Percentiles rank a stretch among this genome's conserved stretches.
These are phyloP conservation scores for Schwanniomyces vanrijiae DNA, from an alignment of 805 yeast genomes.

Conservation along the genomic window DNA sequence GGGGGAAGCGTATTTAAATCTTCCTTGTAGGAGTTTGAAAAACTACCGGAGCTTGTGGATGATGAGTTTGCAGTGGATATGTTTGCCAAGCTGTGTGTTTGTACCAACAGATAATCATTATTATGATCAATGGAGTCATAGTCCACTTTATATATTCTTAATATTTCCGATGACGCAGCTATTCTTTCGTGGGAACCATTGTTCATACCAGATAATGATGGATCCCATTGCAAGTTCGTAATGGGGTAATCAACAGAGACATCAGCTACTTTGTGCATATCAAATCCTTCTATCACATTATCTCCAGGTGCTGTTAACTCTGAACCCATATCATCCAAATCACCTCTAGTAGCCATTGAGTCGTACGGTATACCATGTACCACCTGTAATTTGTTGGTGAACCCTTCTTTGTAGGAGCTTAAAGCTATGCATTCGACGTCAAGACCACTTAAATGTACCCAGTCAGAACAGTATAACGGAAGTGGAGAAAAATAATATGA, in stretches of 20 bases:
- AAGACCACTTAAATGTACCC: conserved; percentile 22
- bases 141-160: conserved; percentile 61
- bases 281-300: conserved; percentile 29
- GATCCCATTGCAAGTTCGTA: conserved; percentile 75
- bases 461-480: conserved; percentile 26
- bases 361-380: conserved; percentile 31
- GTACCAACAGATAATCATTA: conserved; percentile 35
- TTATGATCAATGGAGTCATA: conserved; percentile 43
- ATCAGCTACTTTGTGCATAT: conserved; percentile 52
- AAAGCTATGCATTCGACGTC: conserved; percentile 56
- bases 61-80: conserved; percentile 20
- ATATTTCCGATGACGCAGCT: conserved; percentile 71
- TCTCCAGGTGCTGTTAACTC: conserved; percentile 9
- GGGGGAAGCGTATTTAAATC: conserved; percentile 66
- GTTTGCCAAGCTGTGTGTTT: conserved; percentile 41
- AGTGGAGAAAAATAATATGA: conserved; percentile 8
- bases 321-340: conserved; percentile 13
- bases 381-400: conserved; percentile 63
- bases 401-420: conserved; percentile 81
- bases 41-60: conserved; percentile 8
- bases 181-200: conserved; percentile 41
- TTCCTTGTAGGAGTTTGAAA: conserved; percentile 19
- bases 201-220: conserved; percentile 38
- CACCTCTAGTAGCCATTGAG: conserved; percentile 16
- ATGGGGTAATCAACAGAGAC: conserved; percentile 62